Evolutionary conservation across 306 rosid genomes (phyloP).

Genomic region (Malus asiatica): DNA sequence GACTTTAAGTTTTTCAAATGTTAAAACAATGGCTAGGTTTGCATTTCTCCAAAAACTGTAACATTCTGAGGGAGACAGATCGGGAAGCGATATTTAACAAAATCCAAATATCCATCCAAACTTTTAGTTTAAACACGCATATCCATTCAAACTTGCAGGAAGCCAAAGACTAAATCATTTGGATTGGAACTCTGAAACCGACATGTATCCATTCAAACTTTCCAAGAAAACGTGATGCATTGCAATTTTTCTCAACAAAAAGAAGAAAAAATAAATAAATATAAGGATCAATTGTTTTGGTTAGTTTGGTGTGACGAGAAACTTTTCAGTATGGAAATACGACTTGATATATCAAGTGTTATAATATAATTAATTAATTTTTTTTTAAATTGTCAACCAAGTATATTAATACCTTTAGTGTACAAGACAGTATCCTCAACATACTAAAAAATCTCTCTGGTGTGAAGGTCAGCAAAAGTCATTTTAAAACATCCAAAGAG

Average conservation of each 20-base stretch:
- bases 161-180: not conserved
- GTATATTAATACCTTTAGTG: no score
- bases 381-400: no score
- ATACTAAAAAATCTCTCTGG: no score
- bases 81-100: not conserved
- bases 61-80: not conserved
- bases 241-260: not conserved
- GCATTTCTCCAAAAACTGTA: not conserved
- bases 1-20: not conserved
- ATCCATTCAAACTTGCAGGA: not conserved
- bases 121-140: not conserved
- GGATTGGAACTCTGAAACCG: not conserved
- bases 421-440: no score
- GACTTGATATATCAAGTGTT: not conserved
- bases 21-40: no score
- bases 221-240: not conserved
- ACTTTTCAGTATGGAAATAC: not conserved
- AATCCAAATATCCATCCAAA: not conserved
- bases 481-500: not conserved
- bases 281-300: not conserved
- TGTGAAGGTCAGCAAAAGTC: not conserved
- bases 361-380: no score
- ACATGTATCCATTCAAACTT: not conserved
- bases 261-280: not conserved
- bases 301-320: not conserved